These are phyloP conservation scores for Populus trichocarpa DNA, from an alignment of 441 rosid genomes.

Conservation along the genomic window DNA sequence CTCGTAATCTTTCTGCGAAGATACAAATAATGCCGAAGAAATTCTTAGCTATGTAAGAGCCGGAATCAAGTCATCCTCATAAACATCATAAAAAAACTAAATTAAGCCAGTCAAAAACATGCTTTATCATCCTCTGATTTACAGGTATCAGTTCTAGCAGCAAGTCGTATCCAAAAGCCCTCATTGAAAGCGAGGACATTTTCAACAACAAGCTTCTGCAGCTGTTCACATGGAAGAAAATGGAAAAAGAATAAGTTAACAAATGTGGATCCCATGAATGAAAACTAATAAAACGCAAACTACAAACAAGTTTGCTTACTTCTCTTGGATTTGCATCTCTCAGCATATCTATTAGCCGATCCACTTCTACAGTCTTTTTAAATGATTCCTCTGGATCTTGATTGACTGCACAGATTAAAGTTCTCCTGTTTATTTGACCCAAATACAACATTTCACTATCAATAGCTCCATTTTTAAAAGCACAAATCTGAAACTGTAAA, in stretches of 20 bases:
- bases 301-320: slow-evolving; percentile 30
- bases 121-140: slow-evolving; percentile 93
- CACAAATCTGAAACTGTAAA: too few species aligned
- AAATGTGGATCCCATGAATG: not conserved
- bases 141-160: slow-evolving; percentile 84
- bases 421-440: slow-evolving; percentile 60
- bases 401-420: slow-evolving; percentile 76
- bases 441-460: slow-evolving; percentile 26
- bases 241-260: slow-evolving; percentile 7
- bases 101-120: slow-evolving; percentile 39
- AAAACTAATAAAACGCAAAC: not conserved
- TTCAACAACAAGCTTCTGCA: slow-evolving; percentile 76
- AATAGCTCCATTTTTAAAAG: slow-evolving; percentile 14
- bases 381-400: slow-evolving; percentile 81
- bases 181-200: slow-evolving; percentile 85
- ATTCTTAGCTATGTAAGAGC: not conserved
- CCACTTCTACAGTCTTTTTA: slow-evolving; percentile 88
- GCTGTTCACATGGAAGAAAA: slow-evolving; percentile 45
- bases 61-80: slow-evolving; percentile 4
- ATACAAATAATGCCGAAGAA: slow-evolving; percentile 16
- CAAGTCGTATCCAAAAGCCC: slow-evolving; percentile 88
- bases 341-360: slow-evolving; percentile 72
- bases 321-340: slow-evolving; percentile 71
- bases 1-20: slow-evolving; percentile 83
- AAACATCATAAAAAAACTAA: slow-evolving; percentile 14